Evolutionary conservation across 1,139 yeast species (phyloP).

Genomic region (Lodderomyces theae): DNA sequence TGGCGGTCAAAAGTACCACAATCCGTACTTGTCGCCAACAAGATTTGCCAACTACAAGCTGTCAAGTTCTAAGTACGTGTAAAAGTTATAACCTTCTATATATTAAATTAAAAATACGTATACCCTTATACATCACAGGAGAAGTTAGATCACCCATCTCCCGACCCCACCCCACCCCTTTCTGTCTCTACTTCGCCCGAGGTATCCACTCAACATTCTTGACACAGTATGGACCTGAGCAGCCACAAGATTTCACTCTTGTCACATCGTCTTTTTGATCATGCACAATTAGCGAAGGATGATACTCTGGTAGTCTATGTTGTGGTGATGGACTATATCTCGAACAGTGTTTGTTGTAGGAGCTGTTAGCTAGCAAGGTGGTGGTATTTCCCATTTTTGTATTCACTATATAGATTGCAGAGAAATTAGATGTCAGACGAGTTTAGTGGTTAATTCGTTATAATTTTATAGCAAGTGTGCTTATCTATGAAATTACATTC

Average conservation of each 20-base stretch:
- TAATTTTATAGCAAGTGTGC: too few species aligned
- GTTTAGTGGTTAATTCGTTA: too few species aligned
- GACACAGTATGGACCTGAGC: constrained; percentile 44
- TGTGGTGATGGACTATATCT: background rate
- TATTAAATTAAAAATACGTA: too few species aligned
- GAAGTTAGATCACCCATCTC: too few species aligned
- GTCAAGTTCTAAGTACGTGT: background rate
- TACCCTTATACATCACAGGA: too few species aligned
- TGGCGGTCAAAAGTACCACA: constrained; percentile 8
- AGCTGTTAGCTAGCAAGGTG: background rate
- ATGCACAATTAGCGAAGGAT: constrained; percentile 46
- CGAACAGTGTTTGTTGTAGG: background rate
- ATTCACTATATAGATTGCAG: too few species aligned
- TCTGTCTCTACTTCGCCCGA: constrained; percentile 18
- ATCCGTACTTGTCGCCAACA: constrained; percentile 11
- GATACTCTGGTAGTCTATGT: constrained; percentile 5
- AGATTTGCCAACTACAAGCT: constrained; percentile 6
- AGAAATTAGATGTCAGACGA: too few species aligned
- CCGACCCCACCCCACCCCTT: too few species aligned
- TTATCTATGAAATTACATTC: background rate
- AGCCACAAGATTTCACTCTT: constrained; percentile 42
- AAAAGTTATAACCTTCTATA: too few species aligned
- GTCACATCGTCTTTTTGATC: constrained; percentile 41
- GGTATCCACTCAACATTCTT: constrained; percentile 46
- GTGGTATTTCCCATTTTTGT: background rate